Base-by-base conservation (phyloP, 331 rosid genomes). In the Phaseolus coccineus region DNA sequence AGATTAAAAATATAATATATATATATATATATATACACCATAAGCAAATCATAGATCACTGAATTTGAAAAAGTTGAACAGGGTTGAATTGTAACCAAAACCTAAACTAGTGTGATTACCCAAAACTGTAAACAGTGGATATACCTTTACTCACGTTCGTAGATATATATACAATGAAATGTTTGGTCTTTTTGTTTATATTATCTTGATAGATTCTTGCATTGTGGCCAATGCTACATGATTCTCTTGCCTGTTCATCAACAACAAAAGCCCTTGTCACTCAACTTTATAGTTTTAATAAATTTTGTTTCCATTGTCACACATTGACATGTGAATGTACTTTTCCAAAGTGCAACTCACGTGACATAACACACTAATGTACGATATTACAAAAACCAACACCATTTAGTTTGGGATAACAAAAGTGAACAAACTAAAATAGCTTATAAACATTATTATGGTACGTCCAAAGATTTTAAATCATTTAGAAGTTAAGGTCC, bases 251-350 rank as follows among this genome's bases (percentile, higher is more conserved):
- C 65, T 81, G 79, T 74, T 78, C 79, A 69, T 68, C 83, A 89
- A 81, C 85, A 81, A 82, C 89, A 80, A 78, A 87, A 87, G 80
- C 87, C 76, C 88, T 80, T 83, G 87, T 84, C 93, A 84, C 73
- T 86, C 85, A 82, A 83, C 93, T 92, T 89, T 90, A 81, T 85
- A 74, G 83, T 78, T 86, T 80, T 63, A 88, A 80, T 80, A 83
- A 74, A 16, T 87, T 87, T 92, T 90, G 93, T 93, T 86, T 89
- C 77, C 86, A 84, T 85, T 80, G 79, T 86, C 80, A 79, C 93
- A 84, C 91, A 84, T 80, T 86, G 73, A 78, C 97, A 94, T 88
- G 97, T 94, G 98, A 94, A 90, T 91, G 97, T 92, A 91, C 98
- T 88, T 91, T 92, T 87, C 94, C 97, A 72, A 88, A 90, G 96